Conservation (phyloP, 2,329 filamentous ascomycete genomes). For the Metarhizium anisopliae region DNA sequence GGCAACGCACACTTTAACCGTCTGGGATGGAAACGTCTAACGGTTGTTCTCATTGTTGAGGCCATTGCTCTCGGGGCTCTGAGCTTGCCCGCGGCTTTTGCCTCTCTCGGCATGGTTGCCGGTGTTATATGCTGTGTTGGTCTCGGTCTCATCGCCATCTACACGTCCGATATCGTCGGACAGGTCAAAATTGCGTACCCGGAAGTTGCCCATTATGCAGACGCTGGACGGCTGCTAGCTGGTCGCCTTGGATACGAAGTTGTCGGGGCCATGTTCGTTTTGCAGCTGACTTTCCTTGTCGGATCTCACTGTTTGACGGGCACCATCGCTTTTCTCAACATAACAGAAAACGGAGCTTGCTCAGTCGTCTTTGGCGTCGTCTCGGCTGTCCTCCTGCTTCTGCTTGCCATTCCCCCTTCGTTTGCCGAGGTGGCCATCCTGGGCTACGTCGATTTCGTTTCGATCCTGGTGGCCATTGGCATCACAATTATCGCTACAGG, state of each 20-base stretch:
- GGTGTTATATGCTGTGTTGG: conserved; percentile 33
- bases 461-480: conserved; percentile 53
- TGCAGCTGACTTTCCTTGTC: conserved; percentile 61
- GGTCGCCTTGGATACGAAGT: conserved; percentile 54
- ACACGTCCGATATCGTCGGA: conserved; percentile 37
- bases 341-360: conserved; percentile 46
- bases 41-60: conserved; percentile 46
- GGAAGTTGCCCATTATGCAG: conserved; percentile 56
- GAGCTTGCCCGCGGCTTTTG: conserved; percentile 42
- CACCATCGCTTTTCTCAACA: conserved; percentile 56
- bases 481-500: conserved; percentile 60
- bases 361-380: conserved; percentile 36
- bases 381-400: conserved; percentile 35
- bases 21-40: conserved; percentile 48
- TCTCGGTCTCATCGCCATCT: conserved; percentile 37
- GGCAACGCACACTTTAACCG: conserved; percentile 41
- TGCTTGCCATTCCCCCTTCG: conserved; percentile 37
- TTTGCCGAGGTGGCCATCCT: conserved; percentile 41
- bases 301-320: conserved; percentile 66
- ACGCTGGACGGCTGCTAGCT: conserved; percentile 54
- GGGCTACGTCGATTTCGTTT: conserved; percentile 48
- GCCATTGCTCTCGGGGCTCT: conserved; percentile 46
- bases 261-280: conserved; percentile 49
- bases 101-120: conserved; percentile 44
- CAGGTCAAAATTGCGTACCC: conserved; percentile 43